phyloP scores from a whole-genome alignment of 2,329 filamentous ascomycete genomes.

The Neonectria ditissima region DNA sequence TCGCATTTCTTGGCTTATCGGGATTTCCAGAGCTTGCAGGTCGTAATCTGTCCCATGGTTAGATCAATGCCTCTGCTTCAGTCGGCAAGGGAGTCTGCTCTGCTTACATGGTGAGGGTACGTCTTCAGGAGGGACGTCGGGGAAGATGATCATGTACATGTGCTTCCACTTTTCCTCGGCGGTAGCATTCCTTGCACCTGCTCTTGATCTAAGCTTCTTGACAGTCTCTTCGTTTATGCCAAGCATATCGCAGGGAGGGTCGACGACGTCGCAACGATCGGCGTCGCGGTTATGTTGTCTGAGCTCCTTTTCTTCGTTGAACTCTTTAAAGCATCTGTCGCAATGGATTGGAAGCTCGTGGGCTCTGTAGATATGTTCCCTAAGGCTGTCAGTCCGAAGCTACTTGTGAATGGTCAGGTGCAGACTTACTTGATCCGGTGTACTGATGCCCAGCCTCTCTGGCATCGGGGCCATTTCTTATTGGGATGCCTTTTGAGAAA shows the following conservation, averaged over 20 bases:
- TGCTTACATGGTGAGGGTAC: constrained; percentile 32
- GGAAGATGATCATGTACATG: constrained; percentile 33
- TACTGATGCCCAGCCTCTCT: constrained; percentile 22
- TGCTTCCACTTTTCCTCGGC: constrained; percentile 26
- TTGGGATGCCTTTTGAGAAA: constrained; percentile 29
- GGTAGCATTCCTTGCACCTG: constrained; percentile 16
- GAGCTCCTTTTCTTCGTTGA: constrained; percentile 16
- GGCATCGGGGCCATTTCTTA: constrained; percentile 12
- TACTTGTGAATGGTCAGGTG: no score
- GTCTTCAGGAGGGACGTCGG: not conserved
- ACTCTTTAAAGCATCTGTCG: constrained; percentile 22
- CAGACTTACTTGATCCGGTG: constrained; percentile 28
- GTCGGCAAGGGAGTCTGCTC: not conserved
- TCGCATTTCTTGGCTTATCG: constrained; percentile 3
- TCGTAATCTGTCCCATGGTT: constrained; percentile 12
- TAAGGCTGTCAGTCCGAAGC: not conserved
- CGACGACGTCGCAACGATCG: constrained; percentile 6
- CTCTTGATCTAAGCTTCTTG: constrained; percentile 18
- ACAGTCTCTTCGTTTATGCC: constrained; percentile 16
- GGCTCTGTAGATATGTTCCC: constrained; percentile 30
- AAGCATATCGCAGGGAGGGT: constrained; percentile 5
- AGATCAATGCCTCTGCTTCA: not conserved
- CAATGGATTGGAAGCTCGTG: constrained; percentile 27
- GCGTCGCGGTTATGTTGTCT: constrained; percentile 21
- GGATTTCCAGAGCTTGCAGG: constrained; percentile 2